Evolutionary conservation across 352 stramenopile genomes (phyloP).

Genomic region (Pythium dissimile): DNA sequence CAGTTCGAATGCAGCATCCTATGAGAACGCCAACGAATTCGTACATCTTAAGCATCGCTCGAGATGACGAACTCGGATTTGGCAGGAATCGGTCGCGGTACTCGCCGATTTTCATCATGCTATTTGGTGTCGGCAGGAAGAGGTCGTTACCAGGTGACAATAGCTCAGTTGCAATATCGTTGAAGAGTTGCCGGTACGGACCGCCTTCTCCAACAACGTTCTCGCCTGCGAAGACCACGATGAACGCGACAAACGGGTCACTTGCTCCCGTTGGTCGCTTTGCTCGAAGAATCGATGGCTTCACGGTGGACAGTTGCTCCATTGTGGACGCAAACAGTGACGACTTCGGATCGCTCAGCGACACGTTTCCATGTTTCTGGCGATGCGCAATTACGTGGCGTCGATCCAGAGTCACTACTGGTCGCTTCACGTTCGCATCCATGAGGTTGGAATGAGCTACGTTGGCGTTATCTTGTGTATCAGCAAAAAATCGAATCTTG

Average conservation of each 20-base stretch:
- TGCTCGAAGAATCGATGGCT: constrained; percentile 44
- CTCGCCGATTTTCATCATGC: constrained; percentile 62
- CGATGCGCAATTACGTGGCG: constrained; percentile 42
- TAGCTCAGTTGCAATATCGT: constrained; percentile 71
- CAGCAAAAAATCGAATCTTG: constrained; percentile 70
- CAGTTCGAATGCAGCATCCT: constrained; percentile 75
- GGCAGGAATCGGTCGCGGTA: constrained; percentile 67
- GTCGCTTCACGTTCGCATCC: constrained; percentile 47
- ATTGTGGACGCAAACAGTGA: constrained; percentile 73
- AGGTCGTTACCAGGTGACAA: constrained; percentile 41
- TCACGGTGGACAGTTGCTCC: constrained; percentile 45
- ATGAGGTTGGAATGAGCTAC: constrained; percentile 41
- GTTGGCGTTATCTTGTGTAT: constrained; percentile 70
- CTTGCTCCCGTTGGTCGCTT: constrained; percentile 75
- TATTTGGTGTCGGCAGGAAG: constrained; percentile 76
- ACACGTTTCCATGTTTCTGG: constrained; percentile 12
- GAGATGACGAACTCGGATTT: constrained; percentile 50
- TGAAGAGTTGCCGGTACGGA: constrained; percentile 77
- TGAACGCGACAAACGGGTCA: constrained; percentile 80
- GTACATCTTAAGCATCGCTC: constrained; percentile 60
- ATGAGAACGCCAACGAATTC: constrained; percentile 78
- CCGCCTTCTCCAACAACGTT: constrained; percentile 79
- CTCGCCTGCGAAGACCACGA: constrained; percentile 71
- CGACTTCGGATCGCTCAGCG: constrained; percentile 39
- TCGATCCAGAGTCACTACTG: constrained; percentile 68